phyloP scores from a whole-genome alignment of 495 filamentous ascomycete genomes.

The Entonaema liquescens region DNA sequence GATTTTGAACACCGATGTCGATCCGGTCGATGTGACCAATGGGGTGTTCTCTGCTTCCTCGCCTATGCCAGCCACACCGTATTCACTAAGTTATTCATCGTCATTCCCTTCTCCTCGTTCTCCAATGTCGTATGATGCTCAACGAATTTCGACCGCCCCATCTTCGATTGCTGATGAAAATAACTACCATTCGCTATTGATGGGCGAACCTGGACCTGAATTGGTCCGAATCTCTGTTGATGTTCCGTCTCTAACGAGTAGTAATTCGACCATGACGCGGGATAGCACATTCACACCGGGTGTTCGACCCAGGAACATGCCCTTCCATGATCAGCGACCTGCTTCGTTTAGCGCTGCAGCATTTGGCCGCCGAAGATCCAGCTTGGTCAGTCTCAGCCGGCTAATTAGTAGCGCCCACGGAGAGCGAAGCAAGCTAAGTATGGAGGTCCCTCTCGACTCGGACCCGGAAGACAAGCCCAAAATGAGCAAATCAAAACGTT shows the following conservation, averaged over 20 bases:
- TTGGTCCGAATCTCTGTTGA: conserved; percentile 77
- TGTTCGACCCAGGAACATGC: conserved; percentile 47
- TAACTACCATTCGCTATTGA: conserved; percentile 65
- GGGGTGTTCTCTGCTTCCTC: conserved; percentile 54
- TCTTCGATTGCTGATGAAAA: conserved; percentile 76
- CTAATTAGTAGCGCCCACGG: conserved; percentile 80
- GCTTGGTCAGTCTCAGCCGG: conserved; percentile 84
- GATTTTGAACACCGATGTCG: conserved; percentile 62
- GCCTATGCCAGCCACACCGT: conserved; percentile 62
- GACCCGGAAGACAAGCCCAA: conserved; percentile 69
- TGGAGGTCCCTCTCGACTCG: conserved; percentile 68
- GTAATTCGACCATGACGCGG: conserved; percentile 84
- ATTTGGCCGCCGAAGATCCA: conserved; percentile 78
- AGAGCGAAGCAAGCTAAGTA: conserved; percentile 81
- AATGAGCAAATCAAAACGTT: conserved; percentile 73
- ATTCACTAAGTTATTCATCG: conserved; percentile 60
- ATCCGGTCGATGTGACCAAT: conserved; percentile 60
- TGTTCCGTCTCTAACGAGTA: conserved; percentile 86
- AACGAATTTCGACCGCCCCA: conserved; percentile 73
- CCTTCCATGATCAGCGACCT: conserved; percentile 67
- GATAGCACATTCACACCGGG: conserved; percentile 57
- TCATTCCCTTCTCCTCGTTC: conserved; percentile 66
- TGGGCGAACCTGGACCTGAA: conserved; percentile 70
- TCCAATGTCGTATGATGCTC: conserved; percentile 71
- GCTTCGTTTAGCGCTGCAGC: conserved; percentile 73